Conservation (phyloP, 345 rosid genomes). For the Physaria fendleri region DNA sequence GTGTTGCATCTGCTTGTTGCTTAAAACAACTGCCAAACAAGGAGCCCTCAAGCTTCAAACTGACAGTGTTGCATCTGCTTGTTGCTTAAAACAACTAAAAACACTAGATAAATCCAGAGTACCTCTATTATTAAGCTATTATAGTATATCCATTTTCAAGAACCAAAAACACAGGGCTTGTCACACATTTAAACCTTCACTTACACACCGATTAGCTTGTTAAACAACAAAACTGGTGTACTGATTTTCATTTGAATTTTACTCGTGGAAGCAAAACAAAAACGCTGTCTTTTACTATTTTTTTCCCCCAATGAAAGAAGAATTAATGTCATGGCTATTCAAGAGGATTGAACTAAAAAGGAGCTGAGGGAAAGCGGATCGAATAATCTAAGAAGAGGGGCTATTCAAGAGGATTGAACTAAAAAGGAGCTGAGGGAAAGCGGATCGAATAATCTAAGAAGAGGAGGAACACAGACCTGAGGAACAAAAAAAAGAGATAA, state of each 20-base stretch:
- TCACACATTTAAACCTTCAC: neutral
- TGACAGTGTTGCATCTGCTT: neutral
- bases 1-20: neutral
- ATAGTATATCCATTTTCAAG: neutral
- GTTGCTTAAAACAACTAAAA: neutral
- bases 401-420: neutral
- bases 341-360: too few species aligned
- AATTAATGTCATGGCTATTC: too few species aligned
- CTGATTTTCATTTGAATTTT: too few species aligned
- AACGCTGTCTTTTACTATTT: too few species aligned
- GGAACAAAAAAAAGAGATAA: neutral
- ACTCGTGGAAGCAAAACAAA: too few species aligned
- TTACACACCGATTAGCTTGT: too few species aligned
- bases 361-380: too few species aligned
- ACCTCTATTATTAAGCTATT: too few species aligned
- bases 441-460: neutral
- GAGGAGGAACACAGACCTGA: constrained; percentile 2
- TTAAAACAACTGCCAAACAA: neutral
- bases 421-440: neutral
- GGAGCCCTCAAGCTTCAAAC: neutral
- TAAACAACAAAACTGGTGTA: neutral
- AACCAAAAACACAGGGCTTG: neutral
- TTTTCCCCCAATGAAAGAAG: too few species aligned
- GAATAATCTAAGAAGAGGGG: too few species aligned
- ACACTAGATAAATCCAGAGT: too few species aligned